Evolutionary conservation across 768 basidiomycete species (phyloP), one percentile per base, ranked within the genome.

Genomic region (Russula abietina): DNA sequence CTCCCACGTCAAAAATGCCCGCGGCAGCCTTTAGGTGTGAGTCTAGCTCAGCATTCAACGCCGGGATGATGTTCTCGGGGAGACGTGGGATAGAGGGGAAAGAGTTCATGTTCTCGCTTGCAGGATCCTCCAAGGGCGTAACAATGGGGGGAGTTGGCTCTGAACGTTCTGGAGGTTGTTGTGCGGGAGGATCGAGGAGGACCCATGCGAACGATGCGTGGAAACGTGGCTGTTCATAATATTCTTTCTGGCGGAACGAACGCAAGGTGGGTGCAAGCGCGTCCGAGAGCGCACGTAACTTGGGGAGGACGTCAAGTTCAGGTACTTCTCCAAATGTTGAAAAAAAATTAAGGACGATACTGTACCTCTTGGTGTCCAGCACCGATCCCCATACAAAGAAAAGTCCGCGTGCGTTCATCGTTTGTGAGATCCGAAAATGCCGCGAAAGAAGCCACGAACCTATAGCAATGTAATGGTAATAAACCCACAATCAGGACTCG

Each of bases 181-280:
- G 61, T 4, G 59, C 11, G 3, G 55, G 57, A 22, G 65, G 64
- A 38, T 82, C 77, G 55, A 92, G 81, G 49, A 93, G 78, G 16
- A 86, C 84, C 94, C 95, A 97, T 11, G 86, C 92, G 59, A 97
- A 84, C 2, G 93, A 95, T 14, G 89, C 81, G 71, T 98, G 95
- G 70, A 94, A 97, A 50, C 86, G 83, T 22, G 95, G 93, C 33
- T 83, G 75, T 38, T 76, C 69, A 74, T 98, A 96, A 73, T 91
- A 97, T 60, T 82, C 80, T 66, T 87, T 85, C 67, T 95, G 88
- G 57, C 87, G 85, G 38, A 91, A 76, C 3, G 73, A 70, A 32
- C 75, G 75, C 51, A 96, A 75, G 8, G 79, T 75, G 1, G 88
- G 86, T 5, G 80, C 77, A 46, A 97, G 73, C 26, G 77, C 75